Percentiles rank a stretch among this genome's conserved stretches.
phyloP scores from a whole-genome alignment of 345 rosid species.

The Luvunga scandens region DNA sequence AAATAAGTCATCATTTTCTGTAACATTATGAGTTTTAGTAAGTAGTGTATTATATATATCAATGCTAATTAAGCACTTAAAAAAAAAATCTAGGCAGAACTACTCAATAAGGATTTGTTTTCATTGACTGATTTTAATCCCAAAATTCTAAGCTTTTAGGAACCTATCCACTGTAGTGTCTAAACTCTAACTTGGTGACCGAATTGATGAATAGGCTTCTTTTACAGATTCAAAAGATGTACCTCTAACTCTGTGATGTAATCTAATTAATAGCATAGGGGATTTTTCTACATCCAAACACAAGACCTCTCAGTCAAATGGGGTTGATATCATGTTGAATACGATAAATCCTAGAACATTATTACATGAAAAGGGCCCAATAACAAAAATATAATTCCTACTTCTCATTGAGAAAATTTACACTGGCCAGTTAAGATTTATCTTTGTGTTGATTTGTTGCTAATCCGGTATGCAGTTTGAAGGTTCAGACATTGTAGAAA shows the following conservation, averaged over 20 bases:
- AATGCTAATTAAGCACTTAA: background rate
- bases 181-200: background rate
- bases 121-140: background rate
- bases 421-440: background rate
- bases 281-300: background rate
- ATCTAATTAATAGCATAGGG: background rate
- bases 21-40: background rate
- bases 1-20: background rate
- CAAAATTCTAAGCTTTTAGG: background rate
- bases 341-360: background rate
- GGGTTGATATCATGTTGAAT: background rate
- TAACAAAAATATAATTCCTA: background rate
- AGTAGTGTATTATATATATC: background rate
- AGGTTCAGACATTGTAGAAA: constrained; percentile 69
- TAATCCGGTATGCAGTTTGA: constrained; percentile 46
- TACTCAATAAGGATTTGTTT: background rate
- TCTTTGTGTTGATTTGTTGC: background rate
- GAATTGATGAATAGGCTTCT: background rate
- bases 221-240: background rate
- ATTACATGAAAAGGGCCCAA: background rate
- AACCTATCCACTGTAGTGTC: background rate
- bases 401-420: background rate
- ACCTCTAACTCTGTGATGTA: background rate
- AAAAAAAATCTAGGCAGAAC: background rate
- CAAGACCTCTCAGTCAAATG: background rate